Evolutionary conservation across 352 stramenopile species (phyloP).

Genomic region (Pythium utonaiense): DNA sequence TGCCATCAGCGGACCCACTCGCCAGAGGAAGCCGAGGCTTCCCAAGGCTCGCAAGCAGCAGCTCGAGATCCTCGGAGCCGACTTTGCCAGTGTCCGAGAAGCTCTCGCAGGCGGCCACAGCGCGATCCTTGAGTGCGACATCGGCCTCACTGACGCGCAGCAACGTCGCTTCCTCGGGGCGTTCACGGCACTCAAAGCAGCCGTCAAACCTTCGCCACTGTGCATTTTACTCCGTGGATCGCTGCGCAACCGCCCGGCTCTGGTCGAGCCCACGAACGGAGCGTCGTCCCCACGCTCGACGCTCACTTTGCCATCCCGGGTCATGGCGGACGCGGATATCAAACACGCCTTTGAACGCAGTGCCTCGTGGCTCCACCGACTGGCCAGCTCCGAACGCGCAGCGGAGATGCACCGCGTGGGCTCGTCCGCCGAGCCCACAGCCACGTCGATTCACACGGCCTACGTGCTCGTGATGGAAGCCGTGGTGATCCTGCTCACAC

Average conservation of each 20-base stretch:
- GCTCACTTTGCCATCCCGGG: neutral
- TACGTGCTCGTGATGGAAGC: slow-evolving; percentile 79
- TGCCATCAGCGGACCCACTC: neutral
- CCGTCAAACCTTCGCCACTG: slow-evolving; percentile 53
- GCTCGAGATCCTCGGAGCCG: slow-evolving; percentile 21
- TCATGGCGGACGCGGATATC: slow-evolving; percentile 16
- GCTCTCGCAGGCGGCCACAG: slow-evolving; percentile 47
- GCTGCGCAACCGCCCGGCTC: slow-evolving; percentile 40
- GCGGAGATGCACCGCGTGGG: slow-evolving; percentile 34
- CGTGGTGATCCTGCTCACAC: slow-evolving; percentile 74
- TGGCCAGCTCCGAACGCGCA: slow-evolving; percentile 13
- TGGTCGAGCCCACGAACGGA: neutral
- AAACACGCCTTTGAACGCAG: slow-evolving; percentile 48
- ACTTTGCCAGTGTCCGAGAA: slow-evolving; percentile 17
- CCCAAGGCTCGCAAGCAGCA: slow-evolving; percentile 14
- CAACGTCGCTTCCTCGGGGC: slow-evolving; percentile 55
- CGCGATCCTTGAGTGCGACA: slow-evolving; percentile 72
- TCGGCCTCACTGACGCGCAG: slow-evolving; percentile 61
- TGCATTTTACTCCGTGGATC: slow-evolving; percentile 63
- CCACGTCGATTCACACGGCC: slow-evolving; percentile 3
- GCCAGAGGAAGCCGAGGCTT: neutral
- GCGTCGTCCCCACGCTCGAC: slow-evolving; percentile 1
- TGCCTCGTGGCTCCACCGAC: slow-evolving; percentile 26
- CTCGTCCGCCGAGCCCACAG: neutral
- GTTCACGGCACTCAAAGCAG: slow-evolving; percentile 63